Evolutionary conservation across 2,329 filamentous ascomycete species (phyloP), one percentile per base, ranked within the genome.

Genomic region (Verticillium klebahnii): DNA sequence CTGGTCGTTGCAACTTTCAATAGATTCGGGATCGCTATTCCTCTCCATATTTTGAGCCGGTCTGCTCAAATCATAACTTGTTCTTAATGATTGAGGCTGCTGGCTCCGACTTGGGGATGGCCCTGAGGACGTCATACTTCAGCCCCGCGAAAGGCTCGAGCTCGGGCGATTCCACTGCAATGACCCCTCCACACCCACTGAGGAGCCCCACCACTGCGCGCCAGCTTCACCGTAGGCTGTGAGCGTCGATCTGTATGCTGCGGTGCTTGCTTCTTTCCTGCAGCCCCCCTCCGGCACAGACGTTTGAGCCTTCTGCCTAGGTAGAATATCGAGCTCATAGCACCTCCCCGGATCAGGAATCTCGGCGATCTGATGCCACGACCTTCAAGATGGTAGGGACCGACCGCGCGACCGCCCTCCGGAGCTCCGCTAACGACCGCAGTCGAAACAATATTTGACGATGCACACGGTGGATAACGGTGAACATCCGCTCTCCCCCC

Each of bases 401-500:
- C 5, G 29, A 29, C 8, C 45, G 11, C 9, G 19, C 45, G 19
- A n/a, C 36, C 2, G 40, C 37, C 15, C 19, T 29, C 15, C 5
- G 23, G 5, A 40, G 19, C 39, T 19, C 12, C 12, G 34, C 66
- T 72, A 60, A 70, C 60, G 9, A n/a, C 17, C 62, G 1, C 4
- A 97, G 95, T 99, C 95, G 61, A 98, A 98, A 81, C 95, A 98
- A 89, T 99, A 97, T 75, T 85, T 99, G 65, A 96, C 94, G 71
- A 90, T 90, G 68, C 92, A 97, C 76, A 94, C 93, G 54, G 86
- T 97, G 74, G 91, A 96, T 74, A 86, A 93, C 80, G 93, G 92
- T 92, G 74, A 74, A 80, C 72, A 60, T 55, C 31, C 45, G 19
- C 60, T 60, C 29, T 37, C 52, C 36, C 32, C 36, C n/a, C 45